phyloP scores from a whole-genome alignment of 768 basidiomycete genomes.

The Cystofilobasidium bisporidii region DNA sequence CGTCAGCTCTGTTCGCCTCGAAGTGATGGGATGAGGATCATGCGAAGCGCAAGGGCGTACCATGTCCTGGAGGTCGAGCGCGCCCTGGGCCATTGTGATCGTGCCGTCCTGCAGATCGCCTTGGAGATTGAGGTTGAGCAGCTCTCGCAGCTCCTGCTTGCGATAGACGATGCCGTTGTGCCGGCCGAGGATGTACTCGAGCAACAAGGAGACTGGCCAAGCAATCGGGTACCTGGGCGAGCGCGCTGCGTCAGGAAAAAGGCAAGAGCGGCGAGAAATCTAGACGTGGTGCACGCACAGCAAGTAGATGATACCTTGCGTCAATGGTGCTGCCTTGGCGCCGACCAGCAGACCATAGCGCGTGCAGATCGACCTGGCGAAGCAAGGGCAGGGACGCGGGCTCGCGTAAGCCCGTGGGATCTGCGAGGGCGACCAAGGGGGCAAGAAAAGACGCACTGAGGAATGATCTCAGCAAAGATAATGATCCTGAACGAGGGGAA shows the following conservation, averaged over 20 bases:
- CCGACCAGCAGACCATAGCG: slow-evolving; percentile 82
- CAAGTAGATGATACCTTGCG: neutral
- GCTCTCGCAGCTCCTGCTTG: slow-evolving; percentile 65
- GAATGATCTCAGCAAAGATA: slow-evolving; percentile 85
- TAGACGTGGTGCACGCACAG: no score
- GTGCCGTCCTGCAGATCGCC: slow-evolving; percentile 81
- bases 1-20: no score
- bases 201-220: slow-evolving; percentile 5
- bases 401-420: no score
- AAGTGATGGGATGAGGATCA: no score
- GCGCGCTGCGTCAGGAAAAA: neutral
- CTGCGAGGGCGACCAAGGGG: no score
- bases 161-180: slow-evolving; percentile 90
- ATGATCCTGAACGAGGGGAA: neutral
- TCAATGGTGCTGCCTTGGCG: slow-evolving; percentile 11
- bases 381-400: neutral
- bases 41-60: no score
- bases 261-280: neutral
- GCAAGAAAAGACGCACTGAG: no score
- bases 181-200: slow-evolving; percentile 49
- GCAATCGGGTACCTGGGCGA: slow-evolving; percentile 13
- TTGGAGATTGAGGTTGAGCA: slow-evolving; percentile 74
- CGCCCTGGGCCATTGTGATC: slow-evolving; percentile 79
- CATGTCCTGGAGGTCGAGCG: slow-evolving; percentile 76
- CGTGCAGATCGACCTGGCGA: slow-evolving; percentile 52